Conservation (phyloP, 2,329 filamentous ascomycete genomes). For the Hypoxylon sp. region DNA sequence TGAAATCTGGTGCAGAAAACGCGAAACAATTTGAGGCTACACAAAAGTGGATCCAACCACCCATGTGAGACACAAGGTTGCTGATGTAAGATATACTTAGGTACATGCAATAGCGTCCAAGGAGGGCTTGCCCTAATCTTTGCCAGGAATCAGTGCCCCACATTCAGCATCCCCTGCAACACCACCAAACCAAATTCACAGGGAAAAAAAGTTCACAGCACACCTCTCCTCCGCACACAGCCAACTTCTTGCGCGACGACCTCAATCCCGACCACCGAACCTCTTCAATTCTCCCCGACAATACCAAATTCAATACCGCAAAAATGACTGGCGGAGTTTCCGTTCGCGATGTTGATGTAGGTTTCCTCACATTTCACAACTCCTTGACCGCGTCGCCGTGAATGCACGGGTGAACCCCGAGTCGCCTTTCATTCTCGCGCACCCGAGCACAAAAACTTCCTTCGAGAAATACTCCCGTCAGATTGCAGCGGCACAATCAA, state of each 20-base stretch:
- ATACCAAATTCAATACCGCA: conserved; percentile 63
- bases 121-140: conserved; percentile 43
- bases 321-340: conserved; percentile 85
- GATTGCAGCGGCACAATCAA: conserved; percentile 10
- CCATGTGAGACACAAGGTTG: not conserved
- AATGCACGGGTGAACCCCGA: conserved; percentile 14
- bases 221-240: conserved; percentile 35
- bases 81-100: not conserved
- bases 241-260: conserved; percentile 38
- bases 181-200: conserved; percentile 37
- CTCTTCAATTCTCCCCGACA: conserved; percentile 18
- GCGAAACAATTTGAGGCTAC: not conserved
- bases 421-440: conserved; percentile 20
- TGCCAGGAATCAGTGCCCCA: conserved; percentile 40
- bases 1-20: not conserved
- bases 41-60: not conserved
- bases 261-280: conserved; percentile 20
- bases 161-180: conserved; percentile 28
- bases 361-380: conserved; percentile 58
- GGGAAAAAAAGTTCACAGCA: conserved; percentile 38
- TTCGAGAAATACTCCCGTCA: conserved; percentile 34
- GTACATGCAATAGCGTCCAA: not conserved
- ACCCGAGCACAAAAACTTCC: conserved; percentile 16
- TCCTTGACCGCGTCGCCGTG: conserved; percentile 46
- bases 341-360: conserved; percentile 89